These are phyloP conservation scores for Moesziomyces sp. DNA, from an alignment of 1,284 basidiomycete genomes.

Conservation along the genomic window DNA sequence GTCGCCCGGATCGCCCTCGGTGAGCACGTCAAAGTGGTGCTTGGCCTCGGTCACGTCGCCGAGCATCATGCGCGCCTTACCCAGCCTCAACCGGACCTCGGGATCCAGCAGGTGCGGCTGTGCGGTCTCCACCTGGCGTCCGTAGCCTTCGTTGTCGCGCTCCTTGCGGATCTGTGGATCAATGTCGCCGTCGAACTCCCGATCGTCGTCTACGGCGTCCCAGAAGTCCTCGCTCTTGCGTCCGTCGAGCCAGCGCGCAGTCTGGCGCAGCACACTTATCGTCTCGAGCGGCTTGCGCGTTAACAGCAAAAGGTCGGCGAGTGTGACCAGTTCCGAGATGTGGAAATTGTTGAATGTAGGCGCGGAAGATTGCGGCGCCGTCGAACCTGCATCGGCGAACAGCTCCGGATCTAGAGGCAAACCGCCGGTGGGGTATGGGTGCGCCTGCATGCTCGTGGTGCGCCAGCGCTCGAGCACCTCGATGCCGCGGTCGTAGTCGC, in stretches of 20 bases:
- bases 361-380: not conserved
- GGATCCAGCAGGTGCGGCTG: slow-evolving; percentile 77
- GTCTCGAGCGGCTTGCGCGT: slow-evolving; percentile 78
- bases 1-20: slow-evolving; percentile 48
- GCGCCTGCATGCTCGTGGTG: slow-evolving; percentile 67
- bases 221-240: slow-evolving; percentile 79
- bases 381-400: slow-evolving; percentile 8
- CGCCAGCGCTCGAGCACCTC: slow-evolving; percentile 76
- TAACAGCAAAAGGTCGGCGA: slow-evolving; percentile 84
- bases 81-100: slow-evolving; percentile 85
- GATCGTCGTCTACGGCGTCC: slow-evolving; percentile 79
- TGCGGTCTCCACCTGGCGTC: slow-evolving; percentile 64
- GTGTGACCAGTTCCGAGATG: slow-evolving; percentile 73
- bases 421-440: slow-evolving; percentile 54
- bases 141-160: slow-evolving; percentile 61
- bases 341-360: slow-evolving; percentile 51
- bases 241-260: slow-evolving; percentile 89
- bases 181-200: slow-evolving; percentile 78
- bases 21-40: slow-evolving; percentile 69
- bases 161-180: slow-evolving; percentile 38
- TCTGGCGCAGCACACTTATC: slow-evolving; percentile 78
- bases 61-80: slow-evolving; percentile 83
- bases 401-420: slow-evolving; percentile 25
- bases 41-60: slow-evolving; percentile 83
- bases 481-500: slow-evolving; percentile 76